A percentile compares a stretch with the other conserved stretches of the same genome.
Conservation (phyloP, 257 asterid species). For the Apocynum venetum region DNA sequence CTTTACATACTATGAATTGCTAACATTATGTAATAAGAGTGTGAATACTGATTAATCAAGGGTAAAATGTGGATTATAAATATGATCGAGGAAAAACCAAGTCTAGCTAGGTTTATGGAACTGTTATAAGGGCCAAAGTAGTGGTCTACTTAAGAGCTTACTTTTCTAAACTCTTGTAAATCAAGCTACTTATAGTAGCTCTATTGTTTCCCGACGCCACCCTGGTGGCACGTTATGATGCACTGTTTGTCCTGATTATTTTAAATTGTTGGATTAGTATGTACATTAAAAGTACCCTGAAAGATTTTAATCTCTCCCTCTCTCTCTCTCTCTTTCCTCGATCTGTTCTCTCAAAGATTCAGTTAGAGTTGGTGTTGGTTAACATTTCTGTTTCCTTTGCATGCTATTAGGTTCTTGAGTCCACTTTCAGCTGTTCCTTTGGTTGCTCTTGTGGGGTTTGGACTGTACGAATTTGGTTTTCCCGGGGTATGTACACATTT, state of each 20-base stretch:
- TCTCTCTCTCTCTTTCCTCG: background rate
- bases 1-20: background rate
- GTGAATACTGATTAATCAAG: background rate
- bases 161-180: background rate
- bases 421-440: slow-evolving; percentile 82
- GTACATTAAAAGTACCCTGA: background rate
- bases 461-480: slow-evolving; percentile 73
- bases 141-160: background rate
- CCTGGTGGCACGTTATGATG: background rate
- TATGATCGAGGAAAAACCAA: background rate
- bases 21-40: background rate
- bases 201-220: background rate
- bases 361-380: background rate
- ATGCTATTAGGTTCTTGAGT: slow-evolving; percentile 48
- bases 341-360: background rate
- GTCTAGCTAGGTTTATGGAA: background rate
- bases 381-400: background rate
- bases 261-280: background rate
- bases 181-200: background rate
- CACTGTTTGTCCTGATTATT: background rate
- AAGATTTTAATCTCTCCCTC: background rate
- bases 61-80: background rate
- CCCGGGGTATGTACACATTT: slow-evolving; percentile 57
- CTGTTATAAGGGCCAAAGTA: background rate
- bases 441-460: slow-evolving; percentile 68